A percentile compares a stretch with the other conserved stretches of the same genome.
These are phyloP conservation scores for Fusarium duplospermum DNA, from an alignment of 2,329 filamentous ascomycete genomes.

Conservation along the genomic window DNA sequence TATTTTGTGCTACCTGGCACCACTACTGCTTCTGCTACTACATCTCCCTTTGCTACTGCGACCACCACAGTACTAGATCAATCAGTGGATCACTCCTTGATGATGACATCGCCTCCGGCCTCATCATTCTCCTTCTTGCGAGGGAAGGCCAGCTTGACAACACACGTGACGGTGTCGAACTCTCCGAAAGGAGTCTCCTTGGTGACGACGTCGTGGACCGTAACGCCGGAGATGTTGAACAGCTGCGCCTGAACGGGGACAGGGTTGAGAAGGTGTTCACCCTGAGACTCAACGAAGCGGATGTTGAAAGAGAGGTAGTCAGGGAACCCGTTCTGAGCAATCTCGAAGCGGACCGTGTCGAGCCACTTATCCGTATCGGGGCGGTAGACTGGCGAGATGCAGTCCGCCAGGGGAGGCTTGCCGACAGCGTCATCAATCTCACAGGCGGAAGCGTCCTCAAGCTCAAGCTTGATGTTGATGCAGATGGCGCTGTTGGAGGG, in stretches of 20 bases:
- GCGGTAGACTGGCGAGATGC: background rate
- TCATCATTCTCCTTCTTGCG: background rate
- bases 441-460: background rate
- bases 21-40: background rate
- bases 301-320: slow-evolving; percentile 31
- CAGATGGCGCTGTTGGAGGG: slow-evolving; percentile 20
- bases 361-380: slow-evolving; percentile 3
- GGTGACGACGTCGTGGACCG: background rate
- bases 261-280: background rate
- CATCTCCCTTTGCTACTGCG: background rate
- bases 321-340: slow-evolving; percentile 17
- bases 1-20: slow-evolving; percentile 11
- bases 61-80: background rate
- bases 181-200: background rate
- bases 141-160: slow-evolving; percentile 19
- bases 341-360: slow-evolving; percentile 34
- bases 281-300: slow-evolving; percentile 28
- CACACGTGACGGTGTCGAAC: slow-evolving; percentile 15
- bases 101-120: background rate
- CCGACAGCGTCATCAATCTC: background rate
- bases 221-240: slow-evolving; percentile 23
- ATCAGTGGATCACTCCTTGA: background rate
- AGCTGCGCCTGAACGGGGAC: slow-evolving; percentile 9
- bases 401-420: background rate
- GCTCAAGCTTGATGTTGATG: slow-evolving; percentile 22